Evolutionary conservation across 2,329 filamentous ascomycete species (phyloP).

Genomic region (Paecilomyces sp.): DNA sequence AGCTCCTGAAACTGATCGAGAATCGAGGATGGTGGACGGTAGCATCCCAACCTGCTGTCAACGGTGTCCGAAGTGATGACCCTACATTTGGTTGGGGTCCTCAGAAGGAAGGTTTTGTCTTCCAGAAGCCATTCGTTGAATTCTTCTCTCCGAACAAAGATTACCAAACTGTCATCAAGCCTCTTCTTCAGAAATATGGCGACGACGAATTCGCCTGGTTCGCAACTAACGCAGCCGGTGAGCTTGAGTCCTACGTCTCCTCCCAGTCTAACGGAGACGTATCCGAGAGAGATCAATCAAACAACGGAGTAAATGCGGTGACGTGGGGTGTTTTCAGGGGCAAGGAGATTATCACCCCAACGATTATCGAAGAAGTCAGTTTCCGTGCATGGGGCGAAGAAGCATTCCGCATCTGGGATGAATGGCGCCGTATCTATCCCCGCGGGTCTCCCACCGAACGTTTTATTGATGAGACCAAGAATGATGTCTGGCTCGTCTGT

Average conservation of each 20-base stretch:
- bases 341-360: conserved; percentile 93
- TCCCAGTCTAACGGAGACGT: conserved; percentile 15
- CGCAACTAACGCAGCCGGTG: conserved; percentile 70
- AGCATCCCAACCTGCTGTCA: conserved; percentile 89
- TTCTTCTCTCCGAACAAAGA: conserved; percentile 76
- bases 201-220: conserved; percentile 75
- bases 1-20: conserved; percentile 68
- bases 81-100: conserved; percentile 89
- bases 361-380: conserved; percentile 91
- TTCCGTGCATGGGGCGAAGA: conserved; percentile 94
- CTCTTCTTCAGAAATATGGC: conserved; percentile 53
- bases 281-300: not conserved
- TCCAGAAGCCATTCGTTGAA: conserved; percentile 97
- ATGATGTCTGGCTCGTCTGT: conserved; percentile 83
- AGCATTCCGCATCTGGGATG: conserved; percentile 89
- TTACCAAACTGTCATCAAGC: conserved; percentile 58
- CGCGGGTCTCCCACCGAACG: conserved; percentile 62
- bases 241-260: conserved; percentile 58
- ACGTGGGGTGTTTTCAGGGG: conserved; percentile 95
- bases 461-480: conserved; percentile 60
- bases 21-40: conserved; percentile 90
- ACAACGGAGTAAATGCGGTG: conserved; percentile 73
- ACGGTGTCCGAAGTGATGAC: conserved; percentile 71
- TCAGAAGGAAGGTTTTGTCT: conserved; percentile 76
- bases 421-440: conserved; percentile 89